These are phyloP conservation scores for Kodamaea kaohsiungensis DNA, from an alignment of 805 yeast genomes.

Conservation along the genomic window DNA sequence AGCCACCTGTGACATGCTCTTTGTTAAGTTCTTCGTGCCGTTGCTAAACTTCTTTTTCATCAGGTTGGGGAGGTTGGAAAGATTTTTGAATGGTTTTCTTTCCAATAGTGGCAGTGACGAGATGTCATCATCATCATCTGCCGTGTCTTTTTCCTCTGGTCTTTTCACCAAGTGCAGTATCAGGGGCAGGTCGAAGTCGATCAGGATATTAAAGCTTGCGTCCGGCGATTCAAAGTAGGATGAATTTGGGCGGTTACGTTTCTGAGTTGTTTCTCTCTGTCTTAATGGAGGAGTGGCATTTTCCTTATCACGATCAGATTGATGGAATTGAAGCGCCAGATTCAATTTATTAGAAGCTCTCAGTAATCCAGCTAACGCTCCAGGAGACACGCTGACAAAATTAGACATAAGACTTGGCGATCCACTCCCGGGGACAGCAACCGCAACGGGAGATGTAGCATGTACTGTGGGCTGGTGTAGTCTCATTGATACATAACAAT, in stretches of 20 bases:
- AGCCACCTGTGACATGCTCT: conserved; percentile 21
- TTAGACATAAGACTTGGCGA: not conserved
- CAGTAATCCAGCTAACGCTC: not conserved
- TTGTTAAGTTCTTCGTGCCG: conserved; percentile 21
- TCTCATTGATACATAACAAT: not conserved
- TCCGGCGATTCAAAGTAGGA: conserved; percentile 41
- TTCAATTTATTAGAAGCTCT: not conserved
- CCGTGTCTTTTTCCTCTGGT: not conserved
- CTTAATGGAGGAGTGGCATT: conserved; percentile 11
- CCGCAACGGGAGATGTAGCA: not conserved
- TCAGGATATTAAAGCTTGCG: conserved; percentile 1
- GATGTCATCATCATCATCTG: conserved; percentile 3
- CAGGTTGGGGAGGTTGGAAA: conserved; percentile 21
- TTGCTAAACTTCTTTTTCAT: conserved; percentile 23
- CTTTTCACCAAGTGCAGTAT: conserved; percentile 7
- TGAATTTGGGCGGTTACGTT: conserved; percentile 32
- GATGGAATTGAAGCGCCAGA: conserved; percentile 2
- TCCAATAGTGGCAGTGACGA: conserved; percentile 20
- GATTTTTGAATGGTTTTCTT: conserved; percentile 29
- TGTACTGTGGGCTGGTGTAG: conserved; percentile 1
- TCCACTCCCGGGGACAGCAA: not conserved
- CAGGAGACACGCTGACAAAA: not conserved
- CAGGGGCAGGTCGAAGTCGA: conserved; percentile 10
- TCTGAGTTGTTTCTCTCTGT: not conserved
- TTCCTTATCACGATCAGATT: not conserved